Base-by-base conservation (phyloP, 1,139 yeast genomes). In the Yamadazyma diddensiae region DNA sequence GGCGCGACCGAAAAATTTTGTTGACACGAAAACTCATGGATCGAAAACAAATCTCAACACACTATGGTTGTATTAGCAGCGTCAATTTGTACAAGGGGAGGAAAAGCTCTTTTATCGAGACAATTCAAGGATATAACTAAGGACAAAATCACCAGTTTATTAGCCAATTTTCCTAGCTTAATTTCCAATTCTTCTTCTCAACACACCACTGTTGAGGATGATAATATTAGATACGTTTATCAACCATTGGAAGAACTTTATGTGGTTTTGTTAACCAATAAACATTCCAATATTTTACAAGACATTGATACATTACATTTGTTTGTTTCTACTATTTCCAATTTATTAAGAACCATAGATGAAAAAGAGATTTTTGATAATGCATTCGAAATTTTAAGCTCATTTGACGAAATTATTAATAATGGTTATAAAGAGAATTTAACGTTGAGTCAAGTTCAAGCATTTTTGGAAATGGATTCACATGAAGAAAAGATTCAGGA, bases 401-500 rank as follows among this genome's bases (percentile, higher is more conserved):
- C 97, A 2, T 92, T 94, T 54, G 98, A 94, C 58, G 98, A 94
- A 62, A 85, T 92, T 37, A 79, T 92, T 47, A 80, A 80, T 35
- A 70, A 86, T 62, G 99, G 98, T 11, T 88, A 82, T 65, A 80
- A 87, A 49, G 99, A 94, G 59, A 85, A 87, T 58, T 68, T 92
- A 47, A 79, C 94, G 1, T 58, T 84, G 46, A 62, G 80, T 36
- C 98, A 92, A 65, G 87, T 94, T 43, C 80, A 79, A 57, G 85
- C 94, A 11, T 92, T 86, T 63, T 70, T 94, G 62, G 94, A 88
- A 56, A 92, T 94, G 98, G 97, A 94, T 62, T 84, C 95, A 24
- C 97, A 92, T 55, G 98, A 94, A 62, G 99, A 94, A 63, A 90
- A 87, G 69, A 90, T 94, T 52, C 97, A 92, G 67, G 97, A 94